Evolutionary conservation across 495 filamentous ascomycete genomes (phyloP).

Genomic region (Jackrogersella multiformis): DNA sequence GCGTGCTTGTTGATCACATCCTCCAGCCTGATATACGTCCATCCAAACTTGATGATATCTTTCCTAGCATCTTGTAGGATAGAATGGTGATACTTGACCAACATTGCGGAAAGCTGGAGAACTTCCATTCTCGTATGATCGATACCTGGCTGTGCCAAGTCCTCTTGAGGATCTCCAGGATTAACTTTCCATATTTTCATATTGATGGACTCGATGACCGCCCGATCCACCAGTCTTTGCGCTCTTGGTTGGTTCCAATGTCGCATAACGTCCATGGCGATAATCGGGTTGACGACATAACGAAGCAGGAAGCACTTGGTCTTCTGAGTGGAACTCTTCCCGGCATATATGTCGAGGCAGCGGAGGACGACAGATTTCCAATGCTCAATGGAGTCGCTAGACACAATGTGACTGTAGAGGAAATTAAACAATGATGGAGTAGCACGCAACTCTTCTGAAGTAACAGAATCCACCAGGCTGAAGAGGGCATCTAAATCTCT

Average conservation of each 20-base stretch:
- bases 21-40: slow-evolving; percentile 97
- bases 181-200: slow-evolving; percentile 94
- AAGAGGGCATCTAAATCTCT: slow-evolving; percentile 92
- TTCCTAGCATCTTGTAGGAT: slow-evolving; percentile 91
- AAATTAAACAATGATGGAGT: slow-evolving; percentile 79
- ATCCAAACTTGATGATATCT: slow-evolving; percentile 98
- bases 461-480: slow-evolving; percentile 80
- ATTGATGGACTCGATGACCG: slow-evolving; percentile 89
- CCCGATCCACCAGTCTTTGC: slow-evolving; percentile 83
- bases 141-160: slow-evolving; percentile 83
- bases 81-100: slow-evolving; percentile 90
- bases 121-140: slow-evolving; percentile 97
- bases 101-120: slow-evolving; percentile 89
- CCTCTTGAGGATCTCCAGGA: slow-evolving; percentile 82
- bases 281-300: slow-evolving; percentile 92
- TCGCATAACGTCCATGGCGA: slow-evolving; percentile 94
- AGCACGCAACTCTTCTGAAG: slow-evolving; percentile 79
- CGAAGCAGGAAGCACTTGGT: slow-evolving; percentile 93
- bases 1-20: slow-evolving; percentile 99
- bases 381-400: slow-evolving; percentile 85
- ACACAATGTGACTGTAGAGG: slow-evolving; percentile 87
- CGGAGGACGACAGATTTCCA: slow-evolving; percentile 84
- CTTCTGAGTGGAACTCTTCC: slow-evolving; percentile 78
- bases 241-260: slow-evolving; percentile 67
- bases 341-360: slow-evolving; percentile 87